Conservation (phyloP, 2,329 filamentous ascomycete genomes). For the Botrytis sinoallii region DNA sequence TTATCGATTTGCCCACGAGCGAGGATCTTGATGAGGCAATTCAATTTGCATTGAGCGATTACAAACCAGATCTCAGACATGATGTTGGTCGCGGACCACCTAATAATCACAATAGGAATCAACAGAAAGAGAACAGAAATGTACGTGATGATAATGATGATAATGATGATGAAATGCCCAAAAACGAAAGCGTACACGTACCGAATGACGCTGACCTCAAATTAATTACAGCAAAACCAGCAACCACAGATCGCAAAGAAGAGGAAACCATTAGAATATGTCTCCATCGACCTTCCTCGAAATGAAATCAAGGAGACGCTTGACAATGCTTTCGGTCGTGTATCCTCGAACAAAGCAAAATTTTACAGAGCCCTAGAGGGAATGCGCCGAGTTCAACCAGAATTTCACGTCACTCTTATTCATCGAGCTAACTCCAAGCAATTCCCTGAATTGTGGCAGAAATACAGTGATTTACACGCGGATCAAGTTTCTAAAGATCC, state of each 20-base stretch:
- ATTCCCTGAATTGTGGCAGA: constrained; percentile 70
- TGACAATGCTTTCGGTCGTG: constrained; percentile 63
- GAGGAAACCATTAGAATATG: constrained; percentile 60
- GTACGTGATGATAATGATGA: not conserved
- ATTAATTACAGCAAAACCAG: constrained; percentile 22
- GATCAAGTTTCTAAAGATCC: constrained; percentile 33
- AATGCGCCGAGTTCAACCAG: constrained; percentile 70
- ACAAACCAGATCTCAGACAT: constrained; percentile 73
- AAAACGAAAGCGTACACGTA: not conserved
- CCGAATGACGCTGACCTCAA: not conserved
- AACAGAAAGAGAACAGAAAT: constrained; percentile 17
- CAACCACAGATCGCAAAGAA: constrained; percentile 42
- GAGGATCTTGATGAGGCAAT: constrained; percentile 80
- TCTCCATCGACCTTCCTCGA: constrained; percentile 55
- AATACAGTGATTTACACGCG: constrained; percentile 60
- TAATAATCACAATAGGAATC: constrained; percentile 43
- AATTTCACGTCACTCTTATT: constrained; percentile 92
- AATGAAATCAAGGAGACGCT: constrained; percentile 56
- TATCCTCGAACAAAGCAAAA: constrained; percentile 50
- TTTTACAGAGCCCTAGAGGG: constrained; percentile 76
- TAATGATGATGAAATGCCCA: not conserved
- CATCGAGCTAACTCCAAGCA: constrained; percentile 65
- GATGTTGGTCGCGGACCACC: constrained; percentile 58
- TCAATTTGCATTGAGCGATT: constrained; percentile 68
- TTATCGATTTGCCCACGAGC: constrained; percentile 66